A percentile compares a stretch with the other conserved stretches of the same genome.
phyloP scores from a whole-genome alignment of 441 rosid genomes.

The Jatropha multifida region DNA sequence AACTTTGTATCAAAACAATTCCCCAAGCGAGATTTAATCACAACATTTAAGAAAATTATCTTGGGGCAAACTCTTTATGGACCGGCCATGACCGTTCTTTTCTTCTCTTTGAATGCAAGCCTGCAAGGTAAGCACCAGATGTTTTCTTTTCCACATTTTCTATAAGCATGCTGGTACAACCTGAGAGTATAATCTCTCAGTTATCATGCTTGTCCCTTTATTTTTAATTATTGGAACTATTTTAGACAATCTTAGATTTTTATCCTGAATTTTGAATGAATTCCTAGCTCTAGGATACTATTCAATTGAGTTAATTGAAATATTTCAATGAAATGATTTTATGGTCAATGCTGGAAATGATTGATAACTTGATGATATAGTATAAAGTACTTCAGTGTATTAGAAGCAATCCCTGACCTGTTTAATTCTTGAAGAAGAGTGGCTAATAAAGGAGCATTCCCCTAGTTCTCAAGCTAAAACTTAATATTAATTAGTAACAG shows the following conservation, averaged over 20 bases:
- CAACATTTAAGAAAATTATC: constrained; percentile 77
- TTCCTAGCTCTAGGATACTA: not conserved
- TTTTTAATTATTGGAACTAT: not conserved
- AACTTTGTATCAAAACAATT: constrained; percentile 64
- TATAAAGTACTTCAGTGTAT: not conserved
- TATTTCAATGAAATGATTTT: not conserved
- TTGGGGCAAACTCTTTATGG: constrained; percentile 78
- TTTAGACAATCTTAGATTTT: not conserved
- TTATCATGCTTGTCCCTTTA: too few relatives aligned
- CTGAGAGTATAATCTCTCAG: not conserved
- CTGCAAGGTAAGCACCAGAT: constrained; percentile 52
- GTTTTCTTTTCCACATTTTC: not conserved
- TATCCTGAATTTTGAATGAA: not conserved
- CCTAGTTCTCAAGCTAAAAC: too few relatives aligned
- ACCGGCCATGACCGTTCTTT: constrained; percentile 67
- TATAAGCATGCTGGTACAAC: not conserved
- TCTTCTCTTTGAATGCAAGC: constrained; percentile 67
- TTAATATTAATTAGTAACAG: not conserved
- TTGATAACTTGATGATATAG: not conserved
- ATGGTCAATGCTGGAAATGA: not conserved
- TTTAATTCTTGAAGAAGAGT: not conserved
- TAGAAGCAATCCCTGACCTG: not conserved
- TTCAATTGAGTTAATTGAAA: not conserved
- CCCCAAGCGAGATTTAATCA: constrained; percentile 63
- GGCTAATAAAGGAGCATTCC: not conserved